Conservation (phyloP, 345 rosid species). For the Gossypium longicalyx region DNA sequence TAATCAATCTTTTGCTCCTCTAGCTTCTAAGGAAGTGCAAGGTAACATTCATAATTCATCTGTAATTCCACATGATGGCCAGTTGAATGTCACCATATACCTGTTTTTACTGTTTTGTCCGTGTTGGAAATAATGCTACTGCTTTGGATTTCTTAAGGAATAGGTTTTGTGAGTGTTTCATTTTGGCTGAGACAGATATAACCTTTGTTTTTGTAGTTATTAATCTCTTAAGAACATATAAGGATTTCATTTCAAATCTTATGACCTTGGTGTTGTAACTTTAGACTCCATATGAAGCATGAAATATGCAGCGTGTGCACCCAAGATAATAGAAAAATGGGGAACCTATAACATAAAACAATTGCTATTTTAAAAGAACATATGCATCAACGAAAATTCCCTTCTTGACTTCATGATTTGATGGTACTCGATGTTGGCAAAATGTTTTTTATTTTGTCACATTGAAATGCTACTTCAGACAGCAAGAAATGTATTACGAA, state of each 20-base stretch:
- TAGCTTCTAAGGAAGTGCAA: conserved; percentile 56
- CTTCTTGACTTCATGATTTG: background rate
- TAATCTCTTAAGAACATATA: background rate
- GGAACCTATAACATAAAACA: background rate
- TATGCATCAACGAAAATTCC: background rate
- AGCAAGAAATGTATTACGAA: background rate
- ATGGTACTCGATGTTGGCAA: background rate
- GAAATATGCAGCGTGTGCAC: background rate
- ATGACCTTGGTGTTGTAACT: background rate
- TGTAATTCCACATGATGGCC: background rate
- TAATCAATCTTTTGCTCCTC: conserved; percentile 68
- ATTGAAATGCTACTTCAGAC: background rate
- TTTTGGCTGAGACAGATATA: background rate
- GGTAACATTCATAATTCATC: conserved; percentile 35
- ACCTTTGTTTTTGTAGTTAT: background rate
- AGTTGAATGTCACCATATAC: background rate
- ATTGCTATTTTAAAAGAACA: background rate
- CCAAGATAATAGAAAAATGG: background rate
- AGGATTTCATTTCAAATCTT: background rate
- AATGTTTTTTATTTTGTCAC: background rate
- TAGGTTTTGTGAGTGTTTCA: background rate
- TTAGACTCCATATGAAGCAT: conserved; percentile 1
- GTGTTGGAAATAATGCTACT: background rate
- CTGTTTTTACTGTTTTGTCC: background rate
- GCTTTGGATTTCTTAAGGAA: conserved; percentile 9